Evolutionary conservation across 2,329 filamentous ascomycete genomes (phyloP).

Genomic region (Fusarium euwallaceae): DNA sequence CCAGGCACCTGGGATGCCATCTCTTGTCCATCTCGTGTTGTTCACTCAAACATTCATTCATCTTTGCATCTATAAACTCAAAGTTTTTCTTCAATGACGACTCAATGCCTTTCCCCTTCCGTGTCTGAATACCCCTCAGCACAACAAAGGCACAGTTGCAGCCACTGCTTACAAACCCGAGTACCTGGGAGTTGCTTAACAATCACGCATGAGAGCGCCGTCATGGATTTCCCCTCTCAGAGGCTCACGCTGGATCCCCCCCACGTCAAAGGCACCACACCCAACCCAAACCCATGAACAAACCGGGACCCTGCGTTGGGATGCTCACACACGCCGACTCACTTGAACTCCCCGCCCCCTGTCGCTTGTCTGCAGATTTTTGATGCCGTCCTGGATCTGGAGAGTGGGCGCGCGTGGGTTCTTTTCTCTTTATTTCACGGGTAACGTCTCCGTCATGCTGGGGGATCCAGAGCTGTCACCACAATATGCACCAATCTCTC

Average conservation of each 20-base stretch:
- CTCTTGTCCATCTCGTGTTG: constrained; percentile 15
- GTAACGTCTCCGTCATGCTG: constrained; percentile 16
- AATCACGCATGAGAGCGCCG: constrained; percentile 40
- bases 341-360: constrained; percentile 40
- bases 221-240: constrained; percentile 41
- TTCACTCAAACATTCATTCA: neutral
- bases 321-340: constrained; percentile 16
- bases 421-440: constrained; percentile 28
- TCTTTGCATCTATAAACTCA: neutral
- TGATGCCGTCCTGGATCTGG: constrained; percentile 14
- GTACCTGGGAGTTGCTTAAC: constrained; percentile 37
- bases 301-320: constrained; percentile 25
- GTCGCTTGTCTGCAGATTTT: constrained; percentile 25
- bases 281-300: constrained; percentile 16
- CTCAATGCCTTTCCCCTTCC: constrained; percentile 4
- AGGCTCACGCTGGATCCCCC: constrained; percentile 3
- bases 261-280: constrained; percentile 28
- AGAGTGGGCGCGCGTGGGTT: constrained; percentile 24
- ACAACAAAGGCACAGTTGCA: neutral
- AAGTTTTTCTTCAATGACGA: neutral
- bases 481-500: constrained; percentile 12
- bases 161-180: constrained; percentile 26
- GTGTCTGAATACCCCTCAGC: constrained; percentile 3
- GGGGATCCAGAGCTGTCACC: constrained; percentile 7
- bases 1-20: neutral